Conservation (phyloP, 331 rosid species). For the Cucumis variabilis region DNA sequence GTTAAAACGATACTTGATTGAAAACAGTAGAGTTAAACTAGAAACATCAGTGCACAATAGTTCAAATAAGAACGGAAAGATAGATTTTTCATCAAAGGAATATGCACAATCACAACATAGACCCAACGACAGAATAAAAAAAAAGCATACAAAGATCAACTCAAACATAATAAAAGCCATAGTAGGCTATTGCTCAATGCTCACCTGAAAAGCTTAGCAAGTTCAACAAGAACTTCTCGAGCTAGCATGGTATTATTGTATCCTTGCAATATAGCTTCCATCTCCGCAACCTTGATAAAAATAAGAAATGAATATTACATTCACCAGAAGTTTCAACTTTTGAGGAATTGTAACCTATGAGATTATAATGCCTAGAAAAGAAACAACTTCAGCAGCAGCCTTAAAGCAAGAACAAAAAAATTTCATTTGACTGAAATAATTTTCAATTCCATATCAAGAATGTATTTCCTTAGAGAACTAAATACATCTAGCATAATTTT, state of each 20-base stretch:
- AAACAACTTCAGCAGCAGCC: background rate
- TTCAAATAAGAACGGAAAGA: no score
- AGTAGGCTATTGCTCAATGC: slow-evolving; percentile 31
- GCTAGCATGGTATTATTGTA: slow-evolving; percentile 88
- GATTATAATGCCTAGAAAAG: background rate
- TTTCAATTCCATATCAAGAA: slow-evolving; percentile 10
- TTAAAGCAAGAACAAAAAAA: background rate
- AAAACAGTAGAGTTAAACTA: no score
- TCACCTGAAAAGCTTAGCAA: slow-evolving; percentile 98
- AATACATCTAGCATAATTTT: no score
- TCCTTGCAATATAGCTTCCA: slow-evolving; percentile 85
- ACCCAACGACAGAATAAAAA: no score
- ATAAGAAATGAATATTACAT: slow-evolving; percentile 14
- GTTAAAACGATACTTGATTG: no score
- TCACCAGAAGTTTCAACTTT: background rate
- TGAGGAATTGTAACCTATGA: background rate
- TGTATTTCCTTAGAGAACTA: background rate
- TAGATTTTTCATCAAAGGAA: no score
- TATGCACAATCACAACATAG: no score
- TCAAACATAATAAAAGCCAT: background rate
- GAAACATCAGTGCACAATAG: no score
- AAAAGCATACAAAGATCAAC: background rate
- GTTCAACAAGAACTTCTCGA: slow-evolving; percentile 72
- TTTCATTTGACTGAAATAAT: background rate
- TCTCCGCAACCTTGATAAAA: slow-evolving; percentile 71